Base-by-base conservation (phyloP, 83 land plant genomes). In the Diphasiastrum complanatum region DNA sequence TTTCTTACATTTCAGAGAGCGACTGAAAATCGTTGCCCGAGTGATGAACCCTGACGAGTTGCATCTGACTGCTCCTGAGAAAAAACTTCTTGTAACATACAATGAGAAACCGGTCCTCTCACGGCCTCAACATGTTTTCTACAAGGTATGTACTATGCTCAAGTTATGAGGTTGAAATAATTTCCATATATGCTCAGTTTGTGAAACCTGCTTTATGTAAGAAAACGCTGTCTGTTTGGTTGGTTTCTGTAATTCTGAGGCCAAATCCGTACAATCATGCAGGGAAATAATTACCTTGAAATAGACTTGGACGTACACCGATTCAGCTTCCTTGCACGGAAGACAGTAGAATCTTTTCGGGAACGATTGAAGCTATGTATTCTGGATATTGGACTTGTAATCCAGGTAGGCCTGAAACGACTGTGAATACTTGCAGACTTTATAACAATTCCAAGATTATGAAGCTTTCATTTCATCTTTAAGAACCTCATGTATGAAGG, bases 61-160 rank as follows among this genome's bases (percentile, higher is more conserved):
- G 33, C 92, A 77, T 50, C 45, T 90, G 35, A 83, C 82, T 74
- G 82, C 66, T 2, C 78, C 96, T 2, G 96, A 90, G 66, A 72
- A 78, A 67, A 86, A 83, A 62, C 70, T 90, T 32, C 80, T 90
- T 77, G 66, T 78, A 48, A 78, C 87, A n/a, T 90, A 83, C 61
- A 90, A 90, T 73, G 96, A 90, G 67, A 90, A 86, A 60, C 96
- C 96, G 11, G 83, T 90, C 65, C 85, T 90, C 48, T 83, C 96
- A 31, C 91, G 96, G 20, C 96, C 96, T 25, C 96, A 90, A 45
- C 96, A 90, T 68, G 78, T 68, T 16, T 90, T 90, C 61, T 81
- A 81, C 69, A 45, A 41, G 78, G 96, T 90, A 75, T 54, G 62
- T 57, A n/a, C n/a, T n/a, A n/a, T 64, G 31, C 16, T 27, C 1